Evolutionary conservation across 2,329 filamentous ascomycete genomes (phyloP), one percentile per base, ranked within the genome.

Genomic region (Daldinia eschscholtzii): DNA sequence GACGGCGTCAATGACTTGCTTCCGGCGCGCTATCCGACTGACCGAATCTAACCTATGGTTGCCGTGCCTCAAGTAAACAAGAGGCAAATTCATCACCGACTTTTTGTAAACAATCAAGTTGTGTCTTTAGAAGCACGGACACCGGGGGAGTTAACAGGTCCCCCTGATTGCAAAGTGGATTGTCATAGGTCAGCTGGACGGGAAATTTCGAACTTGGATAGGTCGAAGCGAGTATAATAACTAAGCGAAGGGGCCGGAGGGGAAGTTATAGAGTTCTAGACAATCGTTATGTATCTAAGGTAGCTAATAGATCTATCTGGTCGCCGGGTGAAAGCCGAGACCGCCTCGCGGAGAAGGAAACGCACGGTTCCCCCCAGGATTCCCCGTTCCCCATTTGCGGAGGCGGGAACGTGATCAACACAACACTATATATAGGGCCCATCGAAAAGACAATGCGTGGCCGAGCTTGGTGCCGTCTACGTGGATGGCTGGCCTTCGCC

Each of bases 381-480:
- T 23, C 52, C 33, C 52, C 52, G 35, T 55, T 2, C 33, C 52
- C 52, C 52, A 55, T 55, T 55, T 55, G 52, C 52, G 52, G 52
- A 55, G 52, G 30, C 52, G 52, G 52, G 23, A 37, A 55, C 52
- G 30, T 23, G 52, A 55, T 37, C 52, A 55, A 55, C 37, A 30
- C 42, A 41, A 18, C 7, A 39, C 65, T 63, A 64, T 64, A 60
- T 61, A 67, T 61, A 64, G 61, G 52, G 35, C 4, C 50, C 55
- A 44, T 30, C 46, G 7, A 52, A 52, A 37, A 26, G 35, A 20
- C 39, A 41, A 52, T 56, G 61, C 61, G 65, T 68, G 61, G 61
- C 61, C 42, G 26, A 35, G 52, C 57, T 33, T 61, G 33, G 18
- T 30, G 30, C 28, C 33, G 46, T 50, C 39, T 62, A 68, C 66